A percentile compares a stretch with the other conserved stretches of the same genome.
Conservation (phyloP, 2,329 filamentous ascomycete species). For the Cordyceps cateniannulata region DNA sequence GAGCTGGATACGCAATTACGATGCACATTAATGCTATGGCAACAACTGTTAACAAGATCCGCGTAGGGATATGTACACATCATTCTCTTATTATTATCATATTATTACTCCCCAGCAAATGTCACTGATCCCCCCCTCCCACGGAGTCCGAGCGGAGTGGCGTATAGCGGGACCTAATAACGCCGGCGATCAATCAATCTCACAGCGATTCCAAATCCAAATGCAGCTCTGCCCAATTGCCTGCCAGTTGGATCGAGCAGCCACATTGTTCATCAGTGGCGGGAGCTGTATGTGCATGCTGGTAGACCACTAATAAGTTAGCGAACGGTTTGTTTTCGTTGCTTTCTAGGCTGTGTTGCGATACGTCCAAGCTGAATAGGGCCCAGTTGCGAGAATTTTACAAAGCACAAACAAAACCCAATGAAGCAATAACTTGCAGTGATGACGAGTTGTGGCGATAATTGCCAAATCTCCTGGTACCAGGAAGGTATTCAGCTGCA, state of each 20-base stretch:
- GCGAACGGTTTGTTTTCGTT: no score
- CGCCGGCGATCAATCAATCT: slow-evolving; percentile 7
- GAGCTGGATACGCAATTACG: neutral
- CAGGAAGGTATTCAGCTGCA: neutral
- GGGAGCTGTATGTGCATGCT: neutral
- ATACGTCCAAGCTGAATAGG: no score
- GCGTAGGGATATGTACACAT: neutral
- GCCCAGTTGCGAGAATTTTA: no score
- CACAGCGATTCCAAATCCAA: slow-evolving; percentile 7
- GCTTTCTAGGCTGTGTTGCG: no score
- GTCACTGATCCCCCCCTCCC: neutral
- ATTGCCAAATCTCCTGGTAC: neutral
- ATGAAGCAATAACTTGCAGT: neutral
- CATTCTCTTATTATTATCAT: neutral
- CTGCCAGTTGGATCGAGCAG: neutral
- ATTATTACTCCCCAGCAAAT: neutral
- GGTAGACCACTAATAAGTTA: neutral
- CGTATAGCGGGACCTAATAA: slow-evolving; percentile 3
- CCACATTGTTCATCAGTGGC: neutral
- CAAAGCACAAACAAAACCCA: neutral
- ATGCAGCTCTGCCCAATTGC: neutral
- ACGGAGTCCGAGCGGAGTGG: slow-evolving; percentile 11
- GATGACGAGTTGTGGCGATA: neutral
- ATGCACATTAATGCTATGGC: neutral
- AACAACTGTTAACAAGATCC: neutral